Conservation (phyloP, 306 rosid species). For the Pachyrhizus erosus region DNA sequence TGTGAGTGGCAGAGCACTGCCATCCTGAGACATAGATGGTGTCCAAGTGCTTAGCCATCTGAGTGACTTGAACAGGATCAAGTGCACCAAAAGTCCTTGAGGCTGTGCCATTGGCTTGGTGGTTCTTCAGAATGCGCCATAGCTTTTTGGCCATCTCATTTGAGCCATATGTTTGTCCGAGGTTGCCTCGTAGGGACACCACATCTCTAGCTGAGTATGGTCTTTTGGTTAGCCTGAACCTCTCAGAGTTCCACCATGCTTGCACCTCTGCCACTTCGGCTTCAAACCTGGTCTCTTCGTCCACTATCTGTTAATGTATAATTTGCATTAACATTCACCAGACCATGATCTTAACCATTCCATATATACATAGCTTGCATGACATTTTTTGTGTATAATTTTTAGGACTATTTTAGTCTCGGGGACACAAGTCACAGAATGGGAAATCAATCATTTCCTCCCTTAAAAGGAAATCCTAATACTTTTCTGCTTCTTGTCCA, state of each 20-base stretch:
- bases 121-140: slow-evolving; percentile 81
- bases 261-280: slow-evolving; percentile 90
- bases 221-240: slow-evolving; percentile 77
- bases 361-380: neutral
- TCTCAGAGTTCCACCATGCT: slow-evolving; percentile 89
- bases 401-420: neutral
- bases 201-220: slow-evolving; percentile 86
- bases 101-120: slow-evolving; percentile 90
- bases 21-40: slow-evolving; percentile 95
- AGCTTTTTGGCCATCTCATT: slow-evolving; percentile 87
- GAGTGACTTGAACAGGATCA: slow-evolving; percentile 93
- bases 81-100: slow-evolving; percentile 96
- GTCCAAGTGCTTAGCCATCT: slow-evolving; percentile 95
- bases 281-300: slow-evolving; percentile 92
- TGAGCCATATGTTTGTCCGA: slow-evolving; percentile 77
- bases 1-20: slow-evolving; percentile 96
- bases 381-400: neutral
- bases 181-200: slow-evolving; percentile 84
- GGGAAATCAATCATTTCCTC: neutral
- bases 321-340: neutral
- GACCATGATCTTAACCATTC: neutral
- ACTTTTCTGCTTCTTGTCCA: neutral
- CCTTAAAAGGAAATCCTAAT: no score
- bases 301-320: slow-evolving; percentile 67
- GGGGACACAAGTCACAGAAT: neutral